phyloP scores from a whole-genome alignment of 345 rosid genomes.

The Populus davidiana region DNA sequence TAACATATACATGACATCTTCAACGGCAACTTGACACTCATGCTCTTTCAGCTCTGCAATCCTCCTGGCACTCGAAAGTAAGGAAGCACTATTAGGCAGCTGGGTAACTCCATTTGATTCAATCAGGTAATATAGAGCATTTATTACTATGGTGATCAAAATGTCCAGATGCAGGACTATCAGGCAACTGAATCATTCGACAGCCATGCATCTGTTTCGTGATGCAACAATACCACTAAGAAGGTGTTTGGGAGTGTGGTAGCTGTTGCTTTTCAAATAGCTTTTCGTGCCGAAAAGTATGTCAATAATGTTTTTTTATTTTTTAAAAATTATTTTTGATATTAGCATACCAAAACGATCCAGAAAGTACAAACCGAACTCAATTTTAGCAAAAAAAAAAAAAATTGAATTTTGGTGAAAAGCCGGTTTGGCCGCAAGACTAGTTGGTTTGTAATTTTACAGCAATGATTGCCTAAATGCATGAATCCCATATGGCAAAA shows the following conservation, averaged over 20 bases:
- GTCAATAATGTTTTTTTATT: too few species aligned
- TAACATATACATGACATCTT: slow-evolving; percentile 87
- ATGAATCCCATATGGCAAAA: background rate
- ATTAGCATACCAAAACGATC: too few species aligned
- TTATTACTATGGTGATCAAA: background rate
- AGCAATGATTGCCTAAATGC: slow-evolving; percentile 2
- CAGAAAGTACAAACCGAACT: too few species aligned
- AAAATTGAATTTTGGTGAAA: too few species aligned
- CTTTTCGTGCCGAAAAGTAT: too few species aligned
- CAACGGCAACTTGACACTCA: slow-evolving; percentile 62
- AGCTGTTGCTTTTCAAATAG: too few species aligned
- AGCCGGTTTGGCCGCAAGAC: too few species aligned
- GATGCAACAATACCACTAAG: slow-evolving; percentile 8
- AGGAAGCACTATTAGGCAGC: too few species aligned
- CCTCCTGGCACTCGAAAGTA: slow-evolving; percentile 50
- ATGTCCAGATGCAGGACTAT: background rate
- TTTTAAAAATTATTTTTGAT: too few species aligned
- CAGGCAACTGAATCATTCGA: background rate
- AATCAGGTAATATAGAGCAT: slow-evolving; percentile 8
- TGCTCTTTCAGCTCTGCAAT: slow-evolving; percentile 68
- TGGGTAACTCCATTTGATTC: background rate
- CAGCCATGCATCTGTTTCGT: background rate
- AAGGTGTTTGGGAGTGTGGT: too few species aligned
- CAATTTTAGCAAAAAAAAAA: too few species aligned
- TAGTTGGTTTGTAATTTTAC: slow-evolving; percentile 2